Base-by-base conservation (phyloP, 768 basidiomycete species). In the Collybiopsis confluens region DNA sequence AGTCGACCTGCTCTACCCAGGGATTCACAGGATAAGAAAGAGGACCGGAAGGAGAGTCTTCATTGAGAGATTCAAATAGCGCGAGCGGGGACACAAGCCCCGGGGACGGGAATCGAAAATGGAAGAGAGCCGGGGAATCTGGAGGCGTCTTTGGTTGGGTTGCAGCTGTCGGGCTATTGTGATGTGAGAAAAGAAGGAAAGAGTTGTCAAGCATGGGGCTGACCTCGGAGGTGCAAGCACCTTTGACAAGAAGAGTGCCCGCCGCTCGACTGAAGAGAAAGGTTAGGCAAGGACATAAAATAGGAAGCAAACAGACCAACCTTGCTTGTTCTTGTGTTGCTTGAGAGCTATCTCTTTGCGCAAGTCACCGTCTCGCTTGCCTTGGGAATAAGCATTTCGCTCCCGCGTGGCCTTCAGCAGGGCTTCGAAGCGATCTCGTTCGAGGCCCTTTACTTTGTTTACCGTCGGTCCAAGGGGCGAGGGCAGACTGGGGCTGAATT, bases 321-420 rank as follows among this genome's bases (percentile, higher is more conserved):
- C 72, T 69, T 89, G 86, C 72, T 86, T 89, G 64, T 76, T 80
- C 70, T 76, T 81, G 68, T 90, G 88, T 47, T 77, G 78, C 67
- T 84, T 88, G 54, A 86, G 68, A 10, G 85, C 84, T 46, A 88
- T 81, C 68, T 90, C 85, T 69, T 83, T 88, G 59, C 86, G 82
- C 47, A 91, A 76, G 68, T 88, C 80, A 20, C 72, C 72, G 24
- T 68, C 67, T 65, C 70, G 78, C 67, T 77, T 85, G 42, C 65
- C 65, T 37, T 73, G 74, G 23, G 65, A 62, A n/a, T 18, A 48
- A 16, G 72, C 66, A 61, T 79, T 81, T 60, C 80, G 74, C 58
- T 85, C 82, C 63, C 76, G 78, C 38, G 83, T 79, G 28, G 81
- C 74, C 55, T 75, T 78, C 56, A 92, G 75, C 59, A 90, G 68